Percentiles rank a stretch among this genome's conserved stretches.
phyloP scores from a whole-genome alignment of 805 yeast species.

The Candida ponderosae region DNA sequence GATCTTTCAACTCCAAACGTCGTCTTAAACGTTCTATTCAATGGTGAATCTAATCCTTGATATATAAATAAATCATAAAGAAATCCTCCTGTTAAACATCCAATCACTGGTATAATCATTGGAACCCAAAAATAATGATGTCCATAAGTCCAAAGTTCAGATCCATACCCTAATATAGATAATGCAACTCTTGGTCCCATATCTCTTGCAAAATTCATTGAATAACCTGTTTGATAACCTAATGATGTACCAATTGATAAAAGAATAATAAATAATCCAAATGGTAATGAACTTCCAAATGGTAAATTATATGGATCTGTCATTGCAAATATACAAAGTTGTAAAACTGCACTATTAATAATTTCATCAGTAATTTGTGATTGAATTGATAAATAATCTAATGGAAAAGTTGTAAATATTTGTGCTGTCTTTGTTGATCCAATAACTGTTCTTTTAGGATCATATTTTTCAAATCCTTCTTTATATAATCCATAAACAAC shows the following conservation, averaged over 20 bases:
- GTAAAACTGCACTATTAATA: constrained; percentile 35
- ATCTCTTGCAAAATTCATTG: constrained; percentile 48
- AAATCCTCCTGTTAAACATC: constrained; percentile 38
- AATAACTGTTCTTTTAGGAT: constrained; percentile 22
- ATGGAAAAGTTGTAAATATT: constrained; percentile 39
- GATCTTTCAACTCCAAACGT: no score
- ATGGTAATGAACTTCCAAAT: constrained; percentile 38
- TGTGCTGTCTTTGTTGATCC: constrained; percentile 30
- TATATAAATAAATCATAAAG: constrained; percentile 44
- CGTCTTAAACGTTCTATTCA: constrained; percentile 40
- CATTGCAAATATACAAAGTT: constrained; percentile 39
- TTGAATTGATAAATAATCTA: constrained; percentile 28
- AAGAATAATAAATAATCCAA: constrained; percentile 37
- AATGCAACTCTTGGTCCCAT: constrained; percentile 46
- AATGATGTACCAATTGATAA: constrained; percentile 38
- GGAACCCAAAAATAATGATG: constrained; percentile 48
- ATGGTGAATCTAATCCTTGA: constrained; percentile 44
- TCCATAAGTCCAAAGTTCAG: constrained; percentile 29
- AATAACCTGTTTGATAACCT: constrained; percentile 46
- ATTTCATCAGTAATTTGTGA: constrained; percentile 42
- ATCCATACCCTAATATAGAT: constrained; percentile 37
- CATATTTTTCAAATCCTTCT: constrained; percentile 28
- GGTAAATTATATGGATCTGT: constrained; percentile 43
- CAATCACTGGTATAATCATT: constrained; percentile 39
- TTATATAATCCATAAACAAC: constrained; percentile 37